phyloP scores from a whole-genome alignment of 345 rosid species.

The Camelina laxa region DNA sequence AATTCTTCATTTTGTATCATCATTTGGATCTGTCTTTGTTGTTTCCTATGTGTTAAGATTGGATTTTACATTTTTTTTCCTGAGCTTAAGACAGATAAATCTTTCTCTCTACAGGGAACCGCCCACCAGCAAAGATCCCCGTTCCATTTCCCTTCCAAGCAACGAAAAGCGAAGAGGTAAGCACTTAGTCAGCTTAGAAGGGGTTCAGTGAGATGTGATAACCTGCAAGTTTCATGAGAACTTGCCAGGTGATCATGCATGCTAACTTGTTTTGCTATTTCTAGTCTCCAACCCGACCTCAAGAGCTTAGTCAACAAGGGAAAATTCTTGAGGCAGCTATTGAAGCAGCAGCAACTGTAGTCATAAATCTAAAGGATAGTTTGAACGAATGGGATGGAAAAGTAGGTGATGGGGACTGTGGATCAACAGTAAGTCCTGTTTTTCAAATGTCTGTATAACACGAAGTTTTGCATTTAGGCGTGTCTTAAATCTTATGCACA shows the following conservation, averaged over 20 bases:
- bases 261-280: neutral
- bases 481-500: conserved; percentile 7
- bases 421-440: conserved; percentile 78
- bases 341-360: conserved; percentile 78
- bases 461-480: neutral
- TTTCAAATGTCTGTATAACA: neutral
- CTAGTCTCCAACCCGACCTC: conserved; percentile 58
- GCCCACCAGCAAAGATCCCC: conserved; percentile 90
- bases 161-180: conserved; percentile 67
- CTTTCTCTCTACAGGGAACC: conserved; percentile 56
- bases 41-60: neutral
- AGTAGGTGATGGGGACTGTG: conserved; percentile 99
- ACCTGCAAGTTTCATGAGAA: conserved; percentile 22
- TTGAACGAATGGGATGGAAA: conserved; percentile 94
- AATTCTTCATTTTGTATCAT: conserved; percentile 2
- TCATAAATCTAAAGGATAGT: conserved; percentile 64
- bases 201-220: neutral
- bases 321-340: conserved; percentile 74
- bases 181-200: conserved; percentile 13
- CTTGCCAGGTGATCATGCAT: conserved; percentile 41
- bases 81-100: neutral
- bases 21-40: conserved; percentile 17
- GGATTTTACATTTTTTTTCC: neutral
- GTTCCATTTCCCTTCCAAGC: conserved; percentile 57
- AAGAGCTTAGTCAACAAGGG: conserved; percentile 70